phyloP scores from a whole-genome alignment of 2,329 filamentous ascomycete species.

The Calonectria pseudoreteaudii region DNA sequence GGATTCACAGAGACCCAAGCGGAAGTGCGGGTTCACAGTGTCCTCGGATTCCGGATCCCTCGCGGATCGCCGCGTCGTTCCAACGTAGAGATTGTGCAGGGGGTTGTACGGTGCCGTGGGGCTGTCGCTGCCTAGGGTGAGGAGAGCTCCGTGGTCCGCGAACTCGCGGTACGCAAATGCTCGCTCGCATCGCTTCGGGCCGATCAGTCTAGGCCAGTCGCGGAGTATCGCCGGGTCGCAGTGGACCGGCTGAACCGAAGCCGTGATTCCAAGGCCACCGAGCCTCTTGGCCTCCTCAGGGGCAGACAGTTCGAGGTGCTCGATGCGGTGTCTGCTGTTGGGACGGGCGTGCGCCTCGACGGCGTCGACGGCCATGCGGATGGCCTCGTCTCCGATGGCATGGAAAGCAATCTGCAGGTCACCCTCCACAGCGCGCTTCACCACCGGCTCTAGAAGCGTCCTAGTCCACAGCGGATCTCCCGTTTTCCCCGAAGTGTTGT shows the following conservation, averaged over 20 bases:
- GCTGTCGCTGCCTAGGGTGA: constrained; percentile 66
- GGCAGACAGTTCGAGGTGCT: constrained; percentile 18
- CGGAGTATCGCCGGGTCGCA: constrained; percentile 20
- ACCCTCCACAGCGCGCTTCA: constrained; percentile 10
- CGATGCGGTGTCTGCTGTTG: constrained; percentile 18
- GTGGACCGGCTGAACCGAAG: constrained; percentile 21
- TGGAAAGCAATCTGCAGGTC: constrained; percentile 20
- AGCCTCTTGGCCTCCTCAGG: constrained; percentile 21
- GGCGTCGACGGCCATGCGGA: constrained; percentile 18
- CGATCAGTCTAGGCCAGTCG: constrained; percentile 54
- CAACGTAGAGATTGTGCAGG: constrained; percentile 65
- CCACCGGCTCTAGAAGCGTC: constrained; percentile 2
- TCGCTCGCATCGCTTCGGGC: constrained; percentile 61
- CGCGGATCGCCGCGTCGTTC: constrained; percentile 63
- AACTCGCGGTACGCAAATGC: constrained; percentile 73
- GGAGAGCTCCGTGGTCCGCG: constrained; percentile 58
- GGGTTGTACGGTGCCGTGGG: constrained; percentile 66
- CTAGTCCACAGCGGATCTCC: constrained; percentile 11
- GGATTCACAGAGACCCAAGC: constrained; percentile 60
- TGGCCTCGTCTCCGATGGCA: constrained; percentile 39
- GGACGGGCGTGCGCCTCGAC: constrained; percentile 14
- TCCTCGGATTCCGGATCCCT: constrained; percentile 54
- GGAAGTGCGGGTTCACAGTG: constrained; percentile 62
- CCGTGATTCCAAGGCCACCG: constrained; percentile 18
- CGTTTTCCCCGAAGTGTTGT: constrained; percentile 49